phyloP scores from a whole-genome alignment of 2,329 filamentous ascomycete species.

The Alternaria dauci region DNA sequence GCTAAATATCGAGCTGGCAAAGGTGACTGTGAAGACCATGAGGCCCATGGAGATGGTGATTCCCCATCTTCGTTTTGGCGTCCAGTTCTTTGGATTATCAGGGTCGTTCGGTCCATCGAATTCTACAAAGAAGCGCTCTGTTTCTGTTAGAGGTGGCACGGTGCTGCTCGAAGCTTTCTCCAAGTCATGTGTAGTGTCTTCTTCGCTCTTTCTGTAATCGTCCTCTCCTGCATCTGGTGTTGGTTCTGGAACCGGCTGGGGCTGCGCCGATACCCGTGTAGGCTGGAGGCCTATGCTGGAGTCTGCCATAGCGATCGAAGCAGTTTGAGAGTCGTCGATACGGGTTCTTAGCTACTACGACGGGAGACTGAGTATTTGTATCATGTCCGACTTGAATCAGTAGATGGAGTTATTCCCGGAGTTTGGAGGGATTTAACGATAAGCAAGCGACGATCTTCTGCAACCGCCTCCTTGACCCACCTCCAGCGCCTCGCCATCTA shows the following conservation, averaged over 20 bases:
- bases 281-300: background rate
- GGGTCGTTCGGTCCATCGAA: slow-evolving; percentile 77
- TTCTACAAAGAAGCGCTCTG: slow-evolving; percentile 63
- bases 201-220: slow-evolving; percentile 14
- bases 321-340: background rate
- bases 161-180: slow-evolving; percentile 14
- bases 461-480: slow-evolving; percentile 6
- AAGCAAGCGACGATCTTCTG: background rate
- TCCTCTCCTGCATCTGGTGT: background rate
- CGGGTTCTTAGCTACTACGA: background rate
- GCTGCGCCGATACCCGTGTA: background rate
- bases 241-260: background rate
- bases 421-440: slow-evolving; percentile 10
- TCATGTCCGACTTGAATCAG: background rate
- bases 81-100: slow-evolving; percentile 76
- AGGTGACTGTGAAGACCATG: slow-evolving; percentile 52
- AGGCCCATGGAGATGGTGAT: slow-evolving; percentile 71
- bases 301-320: slow-evolving; percentile 3
- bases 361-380: slow-evolving; percentile 14
- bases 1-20: slow-evolving; percentile 65
- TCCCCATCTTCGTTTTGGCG: slow-evolving; percentile 69
- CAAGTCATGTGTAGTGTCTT: slow-evolving; percentile 12
- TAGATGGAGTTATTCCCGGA: slow-evolving; percentile 23
- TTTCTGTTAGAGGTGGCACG: slow-evolving; percentile 23
- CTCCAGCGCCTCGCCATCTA: slow-evolving; percentile 2